Evolutionary conservation across 192 early-diverging fungal genomes (phyloP).

Genomic region (Gaertneriomyces semiglobifer): DNA sequence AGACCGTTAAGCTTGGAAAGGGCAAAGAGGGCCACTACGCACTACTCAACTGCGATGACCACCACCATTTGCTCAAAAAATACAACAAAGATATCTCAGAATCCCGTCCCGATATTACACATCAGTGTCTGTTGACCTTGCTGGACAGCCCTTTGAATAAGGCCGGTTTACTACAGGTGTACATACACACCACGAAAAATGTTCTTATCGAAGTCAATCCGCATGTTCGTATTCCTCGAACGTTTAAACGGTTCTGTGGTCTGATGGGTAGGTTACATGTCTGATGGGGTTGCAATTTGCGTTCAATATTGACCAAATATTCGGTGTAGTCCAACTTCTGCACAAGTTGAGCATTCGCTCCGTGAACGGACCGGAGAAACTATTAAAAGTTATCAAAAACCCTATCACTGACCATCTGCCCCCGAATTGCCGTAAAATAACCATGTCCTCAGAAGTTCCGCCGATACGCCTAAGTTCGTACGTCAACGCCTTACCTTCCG

Average conservation of each 20-base stretch:
- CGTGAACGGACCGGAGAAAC: conserved; percentile 85
- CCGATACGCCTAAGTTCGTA: conserved; percentile 80
- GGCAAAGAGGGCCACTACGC: conserved; percentile 71
- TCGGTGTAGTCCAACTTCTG: conserved; percentile 79
- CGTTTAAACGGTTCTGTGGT: conserved; percentile 97
- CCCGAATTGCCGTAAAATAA: conserved; percentile 78
- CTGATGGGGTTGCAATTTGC: neutral
- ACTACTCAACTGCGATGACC: conserved; percentile 96
- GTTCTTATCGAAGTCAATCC: conserved; percentile 98
- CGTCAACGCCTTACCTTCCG: conserved; percentile 70
- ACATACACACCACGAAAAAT: conserved; percentile 90
- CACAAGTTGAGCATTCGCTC: conserved; percentile 95
- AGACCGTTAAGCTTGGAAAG: conserved; percentile 84
- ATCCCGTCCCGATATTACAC: conserved; percentile 91
- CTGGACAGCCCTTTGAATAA: conserved; percentile 98
- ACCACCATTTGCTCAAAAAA: conserved; percentile 83
- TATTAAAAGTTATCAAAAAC: conserved; percentile 97
- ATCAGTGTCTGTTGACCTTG: conserved; percentile 94
- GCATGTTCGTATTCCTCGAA: conserved; percentile 97
- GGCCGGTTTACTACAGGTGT: conserved; percentile 96
- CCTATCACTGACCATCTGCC: conserved; percentile 96
- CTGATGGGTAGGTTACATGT: conserved; percentile 72
- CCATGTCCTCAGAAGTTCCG: conserved; percentile 85
- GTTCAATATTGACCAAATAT: neutral
- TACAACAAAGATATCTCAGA: conserved; percentile 72